Base-by-base conservation (phyloP, 176 grass and related monocot species). In the Olyra latifolia region DNA sequence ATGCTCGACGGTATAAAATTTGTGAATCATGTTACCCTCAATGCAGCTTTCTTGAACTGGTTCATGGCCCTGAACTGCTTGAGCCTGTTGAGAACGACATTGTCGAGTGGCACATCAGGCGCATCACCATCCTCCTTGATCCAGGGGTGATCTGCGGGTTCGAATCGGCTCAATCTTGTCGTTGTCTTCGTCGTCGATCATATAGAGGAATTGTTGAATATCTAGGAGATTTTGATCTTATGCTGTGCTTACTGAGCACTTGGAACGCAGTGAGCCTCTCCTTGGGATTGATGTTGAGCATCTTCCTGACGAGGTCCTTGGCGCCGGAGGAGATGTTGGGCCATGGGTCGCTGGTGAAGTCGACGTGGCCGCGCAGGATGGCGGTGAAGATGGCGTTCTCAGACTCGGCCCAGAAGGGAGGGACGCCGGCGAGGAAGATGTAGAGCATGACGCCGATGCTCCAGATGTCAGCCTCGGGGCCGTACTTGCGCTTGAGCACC, bases 91-190 rank as follows among this genome's bases (percentile, higher is more conserved):
- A 97, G 88, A 58, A 97, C 94, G 10, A 89, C 91, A 80, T 93
- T 85, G 42, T 97, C 94, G 27, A 93, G 91, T 7, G 88, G 91
- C 4, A 80, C 91, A 55, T 97, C 91, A 40, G 91, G 91, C 32
- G 94, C 94, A 2, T 93, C 88, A 39, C 94, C 94, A 60, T 97
- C 94, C 85, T 93, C 94, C 86, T 93, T 97, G 83, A 97, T 97
- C 94, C 94, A 97, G 5, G 94, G 88, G 66, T 97, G 91, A 69
- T 93, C 94, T 93, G 72, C 66, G 48, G 55, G 72, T 74, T 65
- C 19, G 74, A 27, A 72, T 28, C 20, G 22, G 28, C 62, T 38
- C 1, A 22, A 17, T 11, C 73, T 47, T 24, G 38, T 24, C 19
- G 11, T 3, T 17, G 64, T 25, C 61, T 32, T 23, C 15, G 28